Conservation (phyloP, 768 basidiomycete genomes). For the Lactarius trivialis region DNA sequence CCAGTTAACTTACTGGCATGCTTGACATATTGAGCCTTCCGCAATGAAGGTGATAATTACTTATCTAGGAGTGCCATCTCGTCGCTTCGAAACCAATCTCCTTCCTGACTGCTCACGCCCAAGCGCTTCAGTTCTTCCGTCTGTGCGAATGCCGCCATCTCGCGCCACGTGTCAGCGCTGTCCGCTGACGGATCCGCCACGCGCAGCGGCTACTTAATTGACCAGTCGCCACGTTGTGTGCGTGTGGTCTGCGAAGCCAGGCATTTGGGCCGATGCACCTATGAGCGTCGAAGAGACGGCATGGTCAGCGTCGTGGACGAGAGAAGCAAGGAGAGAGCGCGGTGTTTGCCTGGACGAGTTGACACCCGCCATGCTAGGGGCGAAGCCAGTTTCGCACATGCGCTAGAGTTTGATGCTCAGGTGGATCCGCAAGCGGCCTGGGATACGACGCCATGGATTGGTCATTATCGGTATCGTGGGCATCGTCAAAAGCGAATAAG, state of each 20-base stretch:
- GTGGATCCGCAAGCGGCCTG: slow-evolving; percentile 71
- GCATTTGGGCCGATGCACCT: slow-evolving; percentile 70
- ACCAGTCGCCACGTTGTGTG: slow-evolving; percentile 73
- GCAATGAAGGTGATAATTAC: too few species aligned
- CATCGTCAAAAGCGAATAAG: neutral
- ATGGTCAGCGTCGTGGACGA: slow-evolving; percentile 36
- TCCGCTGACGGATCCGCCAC: slow-evolving; percentile 55
- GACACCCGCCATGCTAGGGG: slow-evolving; percentile 52
- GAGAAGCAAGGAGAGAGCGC: neutral
- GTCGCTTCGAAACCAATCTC: too few species aligned
- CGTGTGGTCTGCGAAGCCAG: slow-evolving; percentile 60
- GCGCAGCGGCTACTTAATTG: slow-evolving; percentile 64
- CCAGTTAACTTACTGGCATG: too few species aligned
- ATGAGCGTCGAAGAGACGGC: neutral
- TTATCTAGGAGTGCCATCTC: too few species aligned
- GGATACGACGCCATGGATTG: slow-evolving; percentile 54
- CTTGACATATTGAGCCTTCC: too few species aligned
- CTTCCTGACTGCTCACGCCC: slow-evolving; percentile 42
- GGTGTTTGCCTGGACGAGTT: slow-evolving; percentile 72
- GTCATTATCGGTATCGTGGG: slow-evolving; percentile 55
- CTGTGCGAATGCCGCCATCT: slow-evolving; percentile 74
- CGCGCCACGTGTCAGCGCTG: slow-evolving; percentile 93
- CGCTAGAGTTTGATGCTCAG: slow-evolving; percentile 87
- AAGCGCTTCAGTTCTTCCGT: slow-evolving; percentile 47
- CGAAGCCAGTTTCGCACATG: slow-evolving; percentile 89